These are phyloP conservation scores for Triticum turgidum DNA, from an alignment of 176 grass and related monocot genomes.

Conservation along the genomic window DNA sequence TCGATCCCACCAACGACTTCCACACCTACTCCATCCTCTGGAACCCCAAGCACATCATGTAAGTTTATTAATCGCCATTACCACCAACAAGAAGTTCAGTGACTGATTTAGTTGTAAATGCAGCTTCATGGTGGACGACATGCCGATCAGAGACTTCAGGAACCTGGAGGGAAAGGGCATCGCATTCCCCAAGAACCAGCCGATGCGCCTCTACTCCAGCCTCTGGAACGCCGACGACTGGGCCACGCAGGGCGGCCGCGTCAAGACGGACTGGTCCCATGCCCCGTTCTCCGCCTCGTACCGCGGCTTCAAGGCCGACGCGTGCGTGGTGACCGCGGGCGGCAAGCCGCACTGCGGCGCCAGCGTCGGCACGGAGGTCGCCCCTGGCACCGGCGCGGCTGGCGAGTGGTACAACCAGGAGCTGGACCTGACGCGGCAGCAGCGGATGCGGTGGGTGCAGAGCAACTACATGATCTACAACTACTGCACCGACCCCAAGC, in stretches of 20 bases:
- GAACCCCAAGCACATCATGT: slow-evolving; percentile 88
- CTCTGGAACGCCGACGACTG: slow-evolving; percentile 54
- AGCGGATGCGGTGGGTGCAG: slow-evolving; percentile 74
- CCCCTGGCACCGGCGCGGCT: slow-evolving; percentile 13
- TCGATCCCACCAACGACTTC: slow-evolving; percentile 77
- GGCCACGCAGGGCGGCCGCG: slow-evolving; percentile 75
- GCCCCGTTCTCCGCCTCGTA: slow-evolving; percentile 75
- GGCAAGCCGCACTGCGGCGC: slow-evolving; percentile 30
- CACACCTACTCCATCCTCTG: slow-evolving; percentile 87
- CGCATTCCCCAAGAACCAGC: too few species aligned
- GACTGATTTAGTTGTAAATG: not conserved
- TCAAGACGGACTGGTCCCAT: slow-evolving; percentile 67
- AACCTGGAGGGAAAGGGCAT: too few species aligned
- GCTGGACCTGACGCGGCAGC: slow-evolving; percentile 62
- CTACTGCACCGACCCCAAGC: slow-evolving; percentile 83
- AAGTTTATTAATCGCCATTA: not conserved
- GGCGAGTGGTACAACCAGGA: slow-evolving; percentile 83
- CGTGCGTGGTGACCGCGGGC: slow-evolving; percentile 55
- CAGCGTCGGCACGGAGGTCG: slow-evolving; percentile 13
- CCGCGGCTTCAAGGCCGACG: slow-evolving; percentile 64
- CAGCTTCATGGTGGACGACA: slow-evolving; percentile 41
- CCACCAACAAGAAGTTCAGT: not conserved
- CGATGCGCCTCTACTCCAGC: too few species aligned
- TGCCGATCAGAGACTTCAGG: too few species aligned
- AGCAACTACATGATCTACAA: slow-evolving; percentile 91